Base-by-base conservation (phyloP, 192 early-diverging fungal species). In the Paraglomus brasilianum region DNA sequence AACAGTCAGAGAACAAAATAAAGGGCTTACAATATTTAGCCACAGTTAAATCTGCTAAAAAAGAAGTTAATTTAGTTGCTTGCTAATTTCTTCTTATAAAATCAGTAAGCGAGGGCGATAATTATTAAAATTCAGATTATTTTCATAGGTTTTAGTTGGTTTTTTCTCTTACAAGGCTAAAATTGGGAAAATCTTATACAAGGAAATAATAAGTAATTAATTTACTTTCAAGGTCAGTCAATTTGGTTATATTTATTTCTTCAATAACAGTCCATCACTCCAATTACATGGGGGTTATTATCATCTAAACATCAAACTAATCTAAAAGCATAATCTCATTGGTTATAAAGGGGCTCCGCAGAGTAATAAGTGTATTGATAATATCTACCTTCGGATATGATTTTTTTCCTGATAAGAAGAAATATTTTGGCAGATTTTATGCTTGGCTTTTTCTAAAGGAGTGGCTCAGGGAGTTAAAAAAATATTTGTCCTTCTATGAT, bases 301-400 rank as follows among this genome's bases (percentile, higher is more conserved):
- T n/a, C n/a, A n/a, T n/a, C n/a, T n/a, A n/a, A n/a, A n/a, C n/a
- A n/a, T n/a, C n/a, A n/a, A n/a, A n/a, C n/a, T n/a, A n/a, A n/a
- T n/a, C n/a, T n/a, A n/a, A n/a, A n/a, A n/a, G n/a, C n/a, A n/a
- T n/a, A n/a, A n/a, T n/a, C n/a, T n/a, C n/a, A n/a, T n/a, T n/a
- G n/a, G n/a, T n/a, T n/a, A n/a, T n/a, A n/a, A n/a, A n/a, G n/a
- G n/a, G n/a, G n/a, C n/a, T n/a, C n/a, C n/a, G 52, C 52, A 53
- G 22, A 53, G 52, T 53, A 53, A 53, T 53, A 53, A 53, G 52
- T 53, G 22, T 53, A 53, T 22, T 53, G 52, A 53, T 53, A 53
- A 53, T 53, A n/a, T 8, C 52, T 14, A 53, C 52, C 52, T 19
- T 53, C 52, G 7, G 52, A 14, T 53, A 8, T 53, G 22, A 53